Percentiles rank a stretch among this genome's conserved stretches.
Conservation (phyloP, 306 rosid genomes). For the cucumber (Cucumis sativus) region Cucumber_9930_V3 NC_026661.2:10290501-10291000, state of each 20-base stretch:
- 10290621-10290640: no score
- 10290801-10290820: background rate
- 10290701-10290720: constrained; percentile 35
- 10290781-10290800: background rate
- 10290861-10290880: constrained; percentile 63
- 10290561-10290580: background rate
- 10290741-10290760: constrained; percentile 14
- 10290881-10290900: constrained; percentile 50
- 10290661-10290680: no score
- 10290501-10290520: background rate
- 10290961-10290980: background rate
- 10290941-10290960: constrained; percentile 31
- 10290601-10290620: background rate
- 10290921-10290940: constrained; percentile 67
- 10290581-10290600: constrained; percentile 2
- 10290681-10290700: constrained; percentile 38
- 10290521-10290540: background rate
- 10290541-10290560: background rate
- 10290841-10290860: constrained; percentile 60
- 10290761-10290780: background rate
- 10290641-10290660: no score
- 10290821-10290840: constrained; percentile 29
- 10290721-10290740: constrained; percentile 64
- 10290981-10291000: background rate
- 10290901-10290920: constrained; percentile 52